Conservation (phyloP, 805 yeast species). For the Hanseniaspora meyeri region DNA sequence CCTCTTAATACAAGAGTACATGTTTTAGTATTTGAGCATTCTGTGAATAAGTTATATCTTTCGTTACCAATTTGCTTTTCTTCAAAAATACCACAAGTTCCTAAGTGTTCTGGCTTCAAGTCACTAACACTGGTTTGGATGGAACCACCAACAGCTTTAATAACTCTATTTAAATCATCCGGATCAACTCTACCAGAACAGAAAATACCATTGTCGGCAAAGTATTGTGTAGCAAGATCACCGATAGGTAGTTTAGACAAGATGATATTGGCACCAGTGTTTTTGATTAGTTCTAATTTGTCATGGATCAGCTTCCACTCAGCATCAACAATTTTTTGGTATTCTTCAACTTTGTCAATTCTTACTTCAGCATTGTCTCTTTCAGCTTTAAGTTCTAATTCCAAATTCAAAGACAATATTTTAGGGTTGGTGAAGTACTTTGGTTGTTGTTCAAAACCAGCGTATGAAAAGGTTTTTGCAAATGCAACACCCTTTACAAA, state of each 20-base stretch:
- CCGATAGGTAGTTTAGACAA: conserved; percentile 93
- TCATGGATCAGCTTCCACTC: conserved; percentile 90
- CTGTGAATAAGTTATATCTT: conserved; percentile 83
- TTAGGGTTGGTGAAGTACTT: conserved; percentile 69
- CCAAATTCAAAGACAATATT: conserved; percentile 75
- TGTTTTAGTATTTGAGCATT: conserved; percentile 84
- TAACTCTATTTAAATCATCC: conserved; percentile 86
- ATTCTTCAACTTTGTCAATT: conserved; percentile 82
- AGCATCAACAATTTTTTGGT: conserved; percentile 96
- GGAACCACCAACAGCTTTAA: conserved; percentile 86
- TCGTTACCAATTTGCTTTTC: conserved; percentile 94
- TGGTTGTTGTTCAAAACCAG: conserved; percentile 98
- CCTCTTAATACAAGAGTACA: conserved; percentile 91
- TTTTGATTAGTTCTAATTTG: conserved; percentile 70
- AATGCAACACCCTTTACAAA: conserved; percentile 92
- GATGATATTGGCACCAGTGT: conserved; percentile 83
- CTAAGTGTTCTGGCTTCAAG: conserved; percentile 57
- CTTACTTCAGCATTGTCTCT: conserved; percentile 98
- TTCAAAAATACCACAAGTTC: conserved; percentile 75
- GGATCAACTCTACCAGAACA: conserved; percentile 91
- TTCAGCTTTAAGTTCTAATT: conserved; percentile 92
- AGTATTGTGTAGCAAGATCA: conserved; percentile 95
- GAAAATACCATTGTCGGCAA: conserved; percentile 90
- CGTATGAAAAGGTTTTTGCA: conserved; percentile 92
- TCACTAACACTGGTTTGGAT: conserved; percentile 70